A percentile compares a stretch with the other conserved stretches of the same genome.
Conservation (phyloP, 2,329 filamentous ascomycete genomes). For the Stemphylium beticola region DNA sequence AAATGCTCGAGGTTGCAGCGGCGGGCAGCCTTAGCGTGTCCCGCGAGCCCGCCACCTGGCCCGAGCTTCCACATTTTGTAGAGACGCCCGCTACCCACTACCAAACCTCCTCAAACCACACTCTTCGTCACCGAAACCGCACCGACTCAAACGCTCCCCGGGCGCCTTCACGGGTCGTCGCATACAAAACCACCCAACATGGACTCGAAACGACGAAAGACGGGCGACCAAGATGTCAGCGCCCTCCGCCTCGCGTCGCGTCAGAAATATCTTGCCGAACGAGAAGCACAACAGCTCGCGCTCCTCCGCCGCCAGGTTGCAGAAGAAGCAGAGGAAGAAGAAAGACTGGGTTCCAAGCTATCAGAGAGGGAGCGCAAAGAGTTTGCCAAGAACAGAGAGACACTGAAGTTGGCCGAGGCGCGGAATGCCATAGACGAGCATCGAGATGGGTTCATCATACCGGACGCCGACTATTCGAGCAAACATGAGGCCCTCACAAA, state of each 20-base stretch:
- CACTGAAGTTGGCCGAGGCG: conserved; percentile 79
- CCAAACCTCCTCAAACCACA: neutral
- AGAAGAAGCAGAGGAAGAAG: conserved; percentile 79
- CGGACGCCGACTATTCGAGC: conserved; percentile 86
- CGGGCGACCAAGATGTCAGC: conserved; percentile 57
- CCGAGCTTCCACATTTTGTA: conserved; percentile 17
- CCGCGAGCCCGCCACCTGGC: conserved; percentile 10
- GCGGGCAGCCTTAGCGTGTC: neutral
- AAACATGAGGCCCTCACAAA: conserved; percentile 92
- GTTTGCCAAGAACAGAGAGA: conserved; percentile 85
- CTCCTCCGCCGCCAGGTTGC: conserved; percentile 88
- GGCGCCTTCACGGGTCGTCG: neutral
- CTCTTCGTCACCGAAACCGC: no score
- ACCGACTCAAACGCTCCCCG: no score
- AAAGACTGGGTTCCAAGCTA: conserved; percentile 72
- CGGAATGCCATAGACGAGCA: conserved; percentile 88
- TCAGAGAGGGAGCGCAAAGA: conserved; percentile 80
- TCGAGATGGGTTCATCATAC: conserved; percentile 88
- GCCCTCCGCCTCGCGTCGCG: conserved; percentile 83
- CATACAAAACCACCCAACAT: conserved; percentile 16
- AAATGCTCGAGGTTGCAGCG: neutral
- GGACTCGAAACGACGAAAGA: conserved; percentile 40
- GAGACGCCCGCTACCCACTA: conserved; percentile 1
- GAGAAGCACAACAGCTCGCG: conserved; percentile 83
- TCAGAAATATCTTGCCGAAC: conserved; percentile 92